Evolutionary conservation across 208 protist genomes (phyloP).

Genomic region (Crithidia mellificae): DNA sequence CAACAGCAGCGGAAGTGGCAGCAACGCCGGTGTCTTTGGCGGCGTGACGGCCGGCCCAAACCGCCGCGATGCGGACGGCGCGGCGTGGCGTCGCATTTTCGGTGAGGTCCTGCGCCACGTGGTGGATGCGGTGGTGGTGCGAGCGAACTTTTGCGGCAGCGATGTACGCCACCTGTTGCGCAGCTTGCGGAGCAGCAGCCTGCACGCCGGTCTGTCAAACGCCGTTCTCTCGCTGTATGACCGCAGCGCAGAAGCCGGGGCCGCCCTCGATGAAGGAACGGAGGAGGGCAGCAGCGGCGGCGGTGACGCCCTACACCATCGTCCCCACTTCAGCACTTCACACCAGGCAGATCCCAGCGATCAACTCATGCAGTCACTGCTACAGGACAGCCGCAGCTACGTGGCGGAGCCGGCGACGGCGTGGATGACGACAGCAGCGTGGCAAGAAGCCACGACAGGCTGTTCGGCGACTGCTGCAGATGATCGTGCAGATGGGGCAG

Average conservation of each 20-base stretch:
- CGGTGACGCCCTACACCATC: too few relatives aligned
- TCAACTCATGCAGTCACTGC: constrained; percentile 30
- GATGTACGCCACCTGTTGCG: constrained; percentile 24
- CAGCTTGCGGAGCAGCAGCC: constrained; percentile 20
- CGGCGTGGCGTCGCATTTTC: constrained; percentile 23
- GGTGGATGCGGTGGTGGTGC: constrained; percentile 30
- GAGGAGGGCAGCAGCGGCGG: not conserved
- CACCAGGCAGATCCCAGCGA: constrained; percentile 12
- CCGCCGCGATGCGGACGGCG: constrained; percentile 20
- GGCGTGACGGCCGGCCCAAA: constrained; percentile 4
- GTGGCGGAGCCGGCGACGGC: constrained; percentile 24
- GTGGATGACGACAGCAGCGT: constrained; percentile 36
- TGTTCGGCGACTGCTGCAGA: not conserved
- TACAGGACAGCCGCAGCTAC: constrained; percentile 29
- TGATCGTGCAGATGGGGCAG: not conserved
- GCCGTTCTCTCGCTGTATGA: constrained; percentile 31
- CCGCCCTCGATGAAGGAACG: not conserved
- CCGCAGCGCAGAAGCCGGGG: constrained; percentile 23
- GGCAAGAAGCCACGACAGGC: constrained; percentile 19
- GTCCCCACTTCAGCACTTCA: not conserved
- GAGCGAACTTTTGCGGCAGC: constrained; percentile 4
- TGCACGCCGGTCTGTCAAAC: constrained; percentile 2
- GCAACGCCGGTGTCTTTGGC: not conserved
- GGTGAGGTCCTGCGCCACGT: constrained; percentile 17
- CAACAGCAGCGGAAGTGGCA: constrained; percentile 4